Conservation (phyloP, 2,329 filamentous ascomycete species). For the Penicillium sp. region DNA sequence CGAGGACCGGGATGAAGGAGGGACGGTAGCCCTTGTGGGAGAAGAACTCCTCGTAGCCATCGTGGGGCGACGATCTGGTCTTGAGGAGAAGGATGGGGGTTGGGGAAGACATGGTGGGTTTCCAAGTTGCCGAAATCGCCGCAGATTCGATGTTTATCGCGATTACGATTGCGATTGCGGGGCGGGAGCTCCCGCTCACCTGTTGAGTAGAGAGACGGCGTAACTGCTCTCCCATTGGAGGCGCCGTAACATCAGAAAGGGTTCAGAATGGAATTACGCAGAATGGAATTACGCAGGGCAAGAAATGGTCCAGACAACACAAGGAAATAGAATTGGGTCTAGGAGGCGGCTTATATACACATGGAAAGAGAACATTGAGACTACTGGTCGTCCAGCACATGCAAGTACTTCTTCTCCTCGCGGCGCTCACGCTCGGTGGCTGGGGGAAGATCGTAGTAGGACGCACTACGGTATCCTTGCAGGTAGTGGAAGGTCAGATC, state of each 20-base stretch:
- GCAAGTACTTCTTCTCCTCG: constrained; percentile 95
- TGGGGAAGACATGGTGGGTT: constrained; percentile 11
- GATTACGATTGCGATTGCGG: constrained; percentile 16
- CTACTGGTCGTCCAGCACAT: constrained; percentile 85
- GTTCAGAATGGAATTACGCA: too few relatives aligned
- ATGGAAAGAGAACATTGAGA: constrained; percentile 35
- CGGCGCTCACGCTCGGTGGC: constrained; percentile 90
- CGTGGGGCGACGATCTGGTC: constrained; percentile 46
- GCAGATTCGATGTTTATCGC: neutral
- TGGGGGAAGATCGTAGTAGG: constrained; percentile 89
- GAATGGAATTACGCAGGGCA: too few relatives aligned
- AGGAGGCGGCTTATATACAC: constrained; percentile 42
- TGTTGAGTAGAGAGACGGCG: too few relatives aligned
- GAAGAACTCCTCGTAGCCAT: constrained; percentile 48
- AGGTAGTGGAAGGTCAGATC: constrained; percentile 91
- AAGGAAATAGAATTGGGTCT: constrained; percentile 36
- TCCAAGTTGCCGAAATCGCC: too few relatives aligned
- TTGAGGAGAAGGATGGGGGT: constrained; percentile 49
- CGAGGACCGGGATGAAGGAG: constrained; percentile 48
- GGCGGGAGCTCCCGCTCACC: constrained; percentile 5
- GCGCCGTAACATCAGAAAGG: too few relatives aligned
- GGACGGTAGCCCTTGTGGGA: constrained; percentile 33
- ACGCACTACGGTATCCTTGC: constrained; percentile 84
- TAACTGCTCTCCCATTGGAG: too few relatives aligned
- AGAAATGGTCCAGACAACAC: constrained; percentile 22